These are phyloP conservation scores for Chenopodium formosanum DNA, from an alignment of 148 eudicot species.

Conservation along the genomic window DNA sequence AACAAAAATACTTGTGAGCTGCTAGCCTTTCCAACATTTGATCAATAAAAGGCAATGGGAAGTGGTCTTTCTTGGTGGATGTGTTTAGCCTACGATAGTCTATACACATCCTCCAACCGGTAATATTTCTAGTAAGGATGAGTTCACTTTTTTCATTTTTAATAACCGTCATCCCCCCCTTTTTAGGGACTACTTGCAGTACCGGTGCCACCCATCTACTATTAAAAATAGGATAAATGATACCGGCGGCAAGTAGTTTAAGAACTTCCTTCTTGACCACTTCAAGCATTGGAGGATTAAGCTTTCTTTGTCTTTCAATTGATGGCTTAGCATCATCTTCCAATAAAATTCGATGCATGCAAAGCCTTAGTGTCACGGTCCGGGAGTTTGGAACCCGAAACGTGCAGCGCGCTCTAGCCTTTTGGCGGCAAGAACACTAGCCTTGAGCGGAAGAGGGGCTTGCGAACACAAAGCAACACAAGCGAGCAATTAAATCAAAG, in stretches of 20 bases:
- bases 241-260: not conserved
- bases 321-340: not conserved
- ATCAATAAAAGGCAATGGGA: constrained; percentile 4
- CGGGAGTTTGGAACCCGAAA: no score
- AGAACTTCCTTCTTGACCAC: not conserved
- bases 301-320: not conserved
- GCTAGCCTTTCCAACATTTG: constrained; percentile 7
- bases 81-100: constrained; percentile 15
- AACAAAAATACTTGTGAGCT: not conserved
- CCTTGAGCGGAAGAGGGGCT: no score
- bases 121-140: not conserved
- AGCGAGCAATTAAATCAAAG: no score
- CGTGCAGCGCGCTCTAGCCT: no score
- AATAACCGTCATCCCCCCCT: not conserved
- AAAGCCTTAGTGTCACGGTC: not conserved
- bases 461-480: no score
- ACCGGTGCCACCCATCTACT: not conserved
- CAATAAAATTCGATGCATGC: not conserved
- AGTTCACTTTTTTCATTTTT: not conserved
- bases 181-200: not conserved
- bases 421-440: no score
- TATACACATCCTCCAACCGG: not conserved
- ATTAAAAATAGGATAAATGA: constrained; percentile 5
- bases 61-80: constrained; percentile 6
- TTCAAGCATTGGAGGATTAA: not conserved